Evolutionary conservation across 2,329 filamentous ascomycete species (phyloP), one percentile per base, ranked within the genome.

Genomic region (Sporothrix euskadiensis): DNA sequence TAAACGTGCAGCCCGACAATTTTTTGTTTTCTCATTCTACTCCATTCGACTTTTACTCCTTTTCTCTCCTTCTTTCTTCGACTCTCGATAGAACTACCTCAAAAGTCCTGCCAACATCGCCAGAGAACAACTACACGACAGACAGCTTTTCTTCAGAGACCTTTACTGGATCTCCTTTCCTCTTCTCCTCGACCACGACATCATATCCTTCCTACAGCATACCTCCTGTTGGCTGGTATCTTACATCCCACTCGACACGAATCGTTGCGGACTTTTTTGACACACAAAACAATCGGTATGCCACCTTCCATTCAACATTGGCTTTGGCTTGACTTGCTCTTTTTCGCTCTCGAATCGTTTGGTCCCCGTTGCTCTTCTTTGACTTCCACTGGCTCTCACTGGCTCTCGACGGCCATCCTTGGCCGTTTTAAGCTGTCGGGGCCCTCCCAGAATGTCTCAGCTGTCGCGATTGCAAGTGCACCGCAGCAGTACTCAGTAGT

Each of bases 391-490:
- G 41, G 41, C 10, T 14, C 8, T 14, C 41, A 44, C 41, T 44
- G 41, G 41, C 41, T 44, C 41, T 44, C 41, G 59, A 52, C 16
- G 49, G 16, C 30, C 19, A 63, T 44, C 59, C 22, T 41, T 41
- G 59, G 32, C 35, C 59, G 19, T 63, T 26, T n/a, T n/a, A 7
- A 19, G 56, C 14, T 49, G 14, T 19, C 14, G 44, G 44, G 16
- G 35, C 32, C 32, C 57, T 41, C 32, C 9, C 19, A 19, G 26
- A 30, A 22, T 66, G 61, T 66, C 39, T 66, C 61, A 66, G 39
- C 30, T 66, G 61, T 66, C 39, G 61, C 39, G 61, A 66, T 66
- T 66, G 22, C 61, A 66, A 47, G 61, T 63, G 39, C 39, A 65
- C 26, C 12, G 59, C 19, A 22, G 19, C n/a, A 56, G 52, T 26